Base-by-base conservation (phyloP, 78 protist species). In the Thecamonas trahens region DNA sequence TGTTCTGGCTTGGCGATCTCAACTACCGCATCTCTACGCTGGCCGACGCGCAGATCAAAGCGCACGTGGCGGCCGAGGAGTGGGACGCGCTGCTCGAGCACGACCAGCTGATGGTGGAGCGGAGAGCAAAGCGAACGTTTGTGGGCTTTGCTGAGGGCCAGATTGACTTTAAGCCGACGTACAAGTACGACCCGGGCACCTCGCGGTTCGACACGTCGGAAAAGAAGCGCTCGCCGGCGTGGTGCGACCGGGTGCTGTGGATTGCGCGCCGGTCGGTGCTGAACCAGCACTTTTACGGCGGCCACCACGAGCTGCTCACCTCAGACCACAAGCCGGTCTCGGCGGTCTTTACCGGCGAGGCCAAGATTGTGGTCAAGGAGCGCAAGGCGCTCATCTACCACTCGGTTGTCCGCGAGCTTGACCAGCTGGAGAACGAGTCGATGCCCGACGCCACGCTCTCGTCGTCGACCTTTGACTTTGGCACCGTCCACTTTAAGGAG, bases 241-340 rank as follows among this genome's bases (percentile, higher is more conserved):
- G 68, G 69, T 59, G 69, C 38, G 77, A 72, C 60, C 65, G 77
- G 29, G 34, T 72, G 9, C 26, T 72, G 47, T 72, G 38, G 53
- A 37, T n/a, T n/a, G n/a, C n/a, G 26, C 11, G 37, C n/a, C 40
- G 42, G 6, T 3, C 15, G 24, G 15, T 47, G 8, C 17, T 37
- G 6, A 24, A 1, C 18, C 67, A 37, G 54, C 52, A 14, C 17
- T 1, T 15, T 22, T 61, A 55, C 39, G 9, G 31, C 5, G 9
- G 1, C 17, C 66, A 61, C 49, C 74, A 49, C 7, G 83, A 79
- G 18, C 15, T 87, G 42, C 2, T 68, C 37, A 66, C 70, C 9
- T 77, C 87, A 3, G 95, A 90, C 67, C 95, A 90, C 83, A 74
- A 84, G 38, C 95, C 95, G 22, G 88, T 90, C 14, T 34, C 42